Evolutionary conservation across 306 rosid species (phyloP), one percentile per base, ranked within the genome.

Genomic region (Arachis stenosperma): DNA sequence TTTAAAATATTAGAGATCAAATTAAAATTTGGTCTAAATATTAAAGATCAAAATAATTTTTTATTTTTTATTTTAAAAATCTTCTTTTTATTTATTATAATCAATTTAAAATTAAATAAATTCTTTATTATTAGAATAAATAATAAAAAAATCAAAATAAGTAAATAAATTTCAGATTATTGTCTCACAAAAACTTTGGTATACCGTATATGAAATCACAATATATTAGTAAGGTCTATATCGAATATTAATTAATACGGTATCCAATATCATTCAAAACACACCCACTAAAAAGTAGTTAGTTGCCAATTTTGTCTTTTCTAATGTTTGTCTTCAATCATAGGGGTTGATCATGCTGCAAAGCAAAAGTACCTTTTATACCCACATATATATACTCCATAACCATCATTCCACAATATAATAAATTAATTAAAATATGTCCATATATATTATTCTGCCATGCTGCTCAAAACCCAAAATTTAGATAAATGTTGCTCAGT

Each of bases 251-350:
- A 43, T 51, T 68, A 36, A 30, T 40, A 56, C 17, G 30, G 13
- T 69, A 53, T 75, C 61, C 71, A 27, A 15, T 54, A 61, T 55
- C 56, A 70, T 78, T 46, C 43, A 55, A 41, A 70, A 58, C 27
- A 37, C 40, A 42, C n/a, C 70, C 6, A 13, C 40, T 57, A 51
- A 67, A 73, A 8, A 5, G 37, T 2, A 62, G 15, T n/a, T n/a
- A 11, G 71, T 51, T 66, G 66, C 81, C 61, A 76, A 71, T 39
- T 76, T 83, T 80, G 77, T 73, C 77, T 65, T 47, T 61, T 79
- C 59, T 67, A 61, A 54, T 60, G 52, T 71, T 54, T 58, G 70
- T 33, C 65, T 51, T 78, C 61, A 56, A 64, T 53, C 37, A 62
- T n/a, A 29, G 48, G 47, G 41, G 61, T 69, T 72, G 55, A 17